Evolutionary conservation across 2,329 filamentous ascomycete species (phyloP), one percentile per base, ranked within the genome.

Genomic region (Aspergillus phoenicis): DNA sequence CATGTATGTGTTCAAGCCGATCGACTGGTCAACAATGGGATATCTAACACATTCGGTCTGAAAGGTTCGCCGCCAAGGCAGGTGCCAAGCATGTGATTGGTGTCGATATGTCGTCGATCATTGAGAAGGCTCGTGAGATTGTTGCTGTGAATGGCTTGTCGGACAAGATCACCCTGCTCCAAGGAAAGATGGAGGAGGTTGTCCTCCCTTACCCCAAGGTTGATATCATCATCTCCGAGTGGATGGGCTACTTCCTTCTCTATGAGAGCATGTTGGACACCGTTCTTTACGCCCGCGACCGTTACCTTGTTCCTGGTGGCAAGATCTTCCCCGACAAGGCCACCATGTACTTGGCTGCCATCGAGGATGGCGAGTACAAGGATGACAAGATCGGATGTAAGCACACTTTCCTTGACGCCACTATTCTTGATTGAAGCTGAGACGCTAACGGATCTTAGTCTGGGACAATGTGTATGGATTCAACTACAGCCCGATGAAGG

Each of bases 161-260:
- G 57, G 90, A 94, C 82, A 96, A 97, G 86, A 97, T 99, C 78
- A 98, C 95, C 57, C 87, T 99, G 62, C 87, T 99, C 66, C 95
- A 98, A 83, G 95, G 95, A 77, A 99, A 99, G 87, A 99, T 99
- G 95, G 95, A 99, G 83, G 95, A 99, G 82, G 93, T 99, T 49
- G 84, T 90, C 73, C 84, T 99, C 64, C 95, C 95, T 20, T 97
- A 90, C 80, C 90, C 92, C 73, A 91, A 98, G 81, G 95, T 99
- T 67, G 95, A 99, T 75, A 99, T 99, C 77, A 99, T 99, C 81
- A 96, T 99, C 77, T 98, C 94, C 2, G 95, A 99, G 84, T 99
- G 95, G 95, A 99, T 99, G 95, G 95, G 95, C 36, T 99, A 99
- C 83, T 98, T 98, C 84, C 83, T 99, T 57, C 88, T 99, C 63